Evolutionary conservation across 2,329 filamentous ascomycete genomes (phyloP).

Genomic region (Apiospora malaysiana): DNA sequence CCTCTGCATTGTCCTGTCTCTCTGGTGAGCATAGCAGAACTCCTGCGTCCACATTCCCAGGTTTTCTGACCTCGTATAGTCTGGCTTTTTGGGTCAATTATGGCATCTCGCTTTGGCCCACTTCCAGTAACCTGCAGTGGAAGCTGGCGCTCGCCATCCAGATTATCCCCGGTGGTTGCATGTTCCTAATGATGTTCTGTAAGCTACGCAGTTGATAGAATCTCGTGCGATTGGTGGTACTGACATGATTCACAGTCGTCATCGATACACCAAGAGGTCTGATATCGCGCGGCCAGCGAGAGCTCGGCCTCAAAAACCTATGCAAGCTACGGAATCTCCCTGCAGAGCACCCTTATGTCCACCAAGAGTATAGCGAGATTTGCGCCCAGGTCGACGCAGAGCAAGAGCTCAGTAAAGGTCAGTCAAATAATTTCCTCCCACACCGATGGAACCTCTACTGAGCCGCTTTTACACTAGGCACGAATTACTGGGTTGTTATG

Average conservation of each 20-base stretch:
- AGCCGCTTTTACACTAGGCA: conserved; percentile 20
- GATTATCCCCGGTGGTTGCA: conserved; percentile 44
- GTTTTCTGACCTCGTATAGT: conserved; percentile 15
- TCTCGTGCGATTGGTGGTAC: background rate
- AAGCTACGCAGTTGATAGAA: conserved; percentile 4
- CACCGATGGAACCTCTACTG: background rate
- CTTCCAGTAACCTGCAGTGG: conserved; percentile 41
- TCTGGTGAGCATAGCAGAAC: conserved; percentile 29
- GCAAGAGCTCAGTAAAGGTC: conserved; percentile 29
- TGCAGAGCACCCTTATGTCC: conserved; percentile 44
- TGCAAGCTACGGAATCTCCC: conserved; percentile 46
- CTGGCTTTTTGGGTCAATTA: conserved; percentile 34
- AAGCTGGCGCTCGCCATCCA: conserved; percentile 44
- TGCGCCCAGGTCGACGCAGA: conserved; percentile 42
- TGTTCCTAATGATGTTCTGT: conserved; percentile 43
- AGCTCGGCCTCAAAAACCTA: conserved; percentile 43
- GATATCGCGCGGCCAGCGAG: conserved; percentile 43
- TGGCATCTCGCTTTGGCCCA: conserved; percentile 30
- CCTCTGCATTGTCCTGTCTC: conserved; percentile 44
- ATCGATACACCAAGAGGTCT: conserved; percentile 43
- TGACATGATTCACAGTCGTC: conserved; percentile 30
- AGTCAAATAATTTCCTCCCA: too few species aligned
- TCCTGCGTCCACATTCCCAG: conserved; percentile 23
- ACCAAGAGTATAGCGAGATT: conserved; percentile 45
- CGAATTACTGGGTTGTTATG: conserved; percentile 42